Base-by-base conservation (phyloP, 768 basidiomycete genomes). In the Crassisporium funariophilum region DNA sequence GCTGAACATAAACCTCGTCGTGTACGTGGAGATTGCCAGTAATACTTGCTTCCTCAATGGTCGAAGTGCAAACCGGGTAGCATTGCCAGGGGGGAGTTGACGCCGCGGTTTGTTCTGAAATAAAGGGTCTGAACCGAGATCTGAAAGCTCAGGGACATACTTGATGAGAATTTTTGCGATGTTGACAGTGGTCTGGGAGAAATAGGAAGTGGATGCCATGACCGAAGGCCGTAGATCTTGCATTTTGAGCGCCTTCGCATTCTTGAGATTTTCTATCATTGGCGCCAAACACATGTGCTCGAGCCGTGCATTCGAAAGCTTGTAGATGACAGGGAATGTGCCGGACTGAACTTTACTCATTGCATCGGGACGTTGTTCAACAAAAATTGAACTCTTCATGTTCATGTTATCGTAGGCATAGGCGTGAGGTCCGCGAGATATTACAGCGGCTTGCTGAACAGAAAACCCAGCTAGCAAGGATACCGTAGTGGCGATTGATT, bases 291-390 rank as follows among this genome's bases (percentile, higher is more conserved):
- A 19, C 60, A 64, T 58, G 29, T 61, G 34, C 5, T 56, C 47
- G 1, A 47, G 49, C 13, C 50, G 44, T 3, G 51, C 59, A 40
- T 59, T 54, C 2, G 19, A 48, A 4, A 69, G 49, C 15, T 49
- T 25, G 46, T 71, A 71, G 2, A 72, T 40, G 4, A 68, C 50
- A 4, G 56, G 20, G 38, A 68, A 64, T 0, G 68, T 71, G 2
- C 70, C 68, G 2, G 67, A 69, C 29, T 67, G 65, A 5, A 70
- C 70, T 47, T 70, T 72, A 23, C 47, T 54, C 9, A 58, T 56
- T 2, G 55, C 53, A n/a, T 48, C 41, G 2, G 52, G 49, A 0
- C 47, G 38, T 45, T 71, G 65, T 46, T 71, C 66, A 15, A 68
- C 54, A 33, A 54, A 58, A 13, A 62, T 69, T 1, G 68, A 69